Percentiles rank a stretch among this genome's conserved stretches.
Conservation (phyloP, 139 green algal species). For the Astrephomene gubernaculifera region DNA sequence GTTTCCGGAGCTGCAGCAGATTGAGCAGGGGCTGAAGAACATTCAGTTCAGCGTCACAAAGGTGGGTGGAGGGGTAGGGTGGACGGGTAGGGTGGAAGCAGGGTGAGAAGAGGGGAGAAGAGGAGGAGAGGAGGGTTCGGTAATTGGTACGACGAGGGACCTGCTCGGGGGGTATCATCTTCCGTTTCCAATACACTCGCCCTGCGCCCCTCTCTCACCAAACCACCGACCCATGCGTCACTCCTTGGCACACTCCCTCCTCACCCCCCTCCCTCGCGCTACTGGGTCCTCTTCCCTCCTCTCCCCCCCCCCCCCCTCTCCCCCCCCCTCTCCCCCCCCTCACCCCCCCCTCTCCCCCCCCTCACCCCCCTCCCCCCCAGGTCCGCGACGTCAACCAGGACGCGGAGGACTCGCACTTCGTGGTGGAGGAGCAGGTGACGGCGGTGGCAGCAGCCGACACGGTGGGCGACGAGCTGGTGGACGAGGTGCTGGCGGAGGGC, state of each 20-base stretch:
- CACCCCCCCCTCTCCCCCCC: background rate
- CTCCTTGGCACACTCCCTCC: background rate
- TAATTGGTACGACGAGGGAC: no score
- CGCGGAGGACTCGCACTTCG: conserved; percentile 53
- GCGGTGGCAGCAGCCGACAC: conserved; percentile 47
- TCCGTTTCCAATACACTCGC: background rate
- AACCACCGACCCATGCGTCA: background rate
- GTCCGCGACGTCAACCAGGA: conserved; percentile 54
- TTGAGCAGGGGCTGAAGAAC: conserved; percentile 45
- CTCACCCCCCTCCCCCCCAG: background rate
- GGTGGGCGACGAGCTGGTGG: conserved; percentile 48
- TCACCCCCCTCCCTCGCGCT: background rate
- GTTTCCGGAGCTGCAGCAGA: conserved; percentile 40
- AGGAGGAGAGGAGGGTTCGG: no score
- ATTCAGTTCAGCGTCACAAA: conserved; percentile 38
- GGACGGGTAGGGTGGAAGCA: background rate
- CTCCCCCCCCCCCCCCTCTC: background rate
- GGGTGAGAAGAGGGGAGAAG: no score
- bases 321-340: background rate
- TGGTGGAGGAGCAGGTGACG: conserved; percentile 51
- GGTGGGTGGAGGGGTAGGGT: background rate
- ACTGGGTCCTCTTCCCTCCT: background rate
- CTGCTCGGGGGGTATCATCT: background rate
- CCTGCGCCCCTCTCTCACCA: background rate
- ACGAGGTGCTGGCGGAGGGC: conserved; percentile 43